These are phyloP conservation scores for Trametopsis cervina DNA, from an alignment of 768 basidiomycete species.

Conservation along the genomic window DNA sequence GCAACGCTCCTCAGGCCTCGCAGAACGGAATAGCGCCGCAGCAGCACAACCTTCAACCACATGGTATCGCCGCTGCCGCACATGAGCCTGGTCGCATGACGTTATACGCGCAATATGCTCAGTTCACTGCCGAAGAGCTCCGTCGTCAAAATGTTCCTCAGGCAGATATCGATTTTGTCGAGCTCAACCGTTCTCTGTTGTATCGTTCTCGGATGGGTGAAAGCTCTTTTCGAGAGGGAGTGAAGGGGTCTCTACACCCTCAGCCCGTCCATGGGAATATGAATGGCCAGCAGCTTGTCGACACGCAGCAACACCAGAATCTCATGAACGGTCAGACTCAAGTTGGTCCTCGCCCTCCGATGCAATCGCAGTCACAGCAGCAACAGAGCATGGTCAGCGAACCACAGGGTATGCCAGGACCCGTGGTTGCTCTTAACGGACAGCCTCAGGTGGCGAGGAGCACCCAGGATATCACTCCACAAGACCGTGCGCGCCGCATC, in stretches of 20 bases:
- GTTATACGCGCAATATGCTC: slow-evolving; percentile 40
- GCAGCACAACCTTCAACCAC: slow-evolving; percentile 3
- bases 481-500: too few species aligned
- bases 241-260: neutral
- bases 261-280: too few species aligned
- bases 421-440: too few species aligned
- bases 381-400: too few species aligned
- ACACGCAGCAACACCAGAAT: slow-evolving; percentile 4
- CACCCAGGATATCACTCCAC: too few species aligned
- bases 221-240: slow-evolving; percentile 2
- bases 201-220: slow-evolving; percentile 15
- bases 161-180: slow-evolving; percentile 48
- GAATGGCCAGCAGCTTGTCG: neutral
- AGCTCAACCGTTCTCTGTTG: slow-evolving; percentile 38
- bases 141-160: slow-evolving; percentile 43
- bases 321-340: neutral
- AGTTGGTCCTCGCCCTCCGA: neutral
- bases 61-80: neutral
- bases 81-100: slow-evolving; percentile 32
- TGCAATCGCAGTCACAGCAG: slow-evolving; percentile 1
- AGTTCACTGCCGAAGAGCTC: slow-evolving; percentile 42
- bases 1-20: neutral
- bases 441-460: too few species aligned
- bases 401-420: too few species aligned
- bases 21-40: slow-evolving; percentile 2